Conservation (phyloP, 2,329 filamentous ascomycete species). For the Fusarium palustre region DNA sequence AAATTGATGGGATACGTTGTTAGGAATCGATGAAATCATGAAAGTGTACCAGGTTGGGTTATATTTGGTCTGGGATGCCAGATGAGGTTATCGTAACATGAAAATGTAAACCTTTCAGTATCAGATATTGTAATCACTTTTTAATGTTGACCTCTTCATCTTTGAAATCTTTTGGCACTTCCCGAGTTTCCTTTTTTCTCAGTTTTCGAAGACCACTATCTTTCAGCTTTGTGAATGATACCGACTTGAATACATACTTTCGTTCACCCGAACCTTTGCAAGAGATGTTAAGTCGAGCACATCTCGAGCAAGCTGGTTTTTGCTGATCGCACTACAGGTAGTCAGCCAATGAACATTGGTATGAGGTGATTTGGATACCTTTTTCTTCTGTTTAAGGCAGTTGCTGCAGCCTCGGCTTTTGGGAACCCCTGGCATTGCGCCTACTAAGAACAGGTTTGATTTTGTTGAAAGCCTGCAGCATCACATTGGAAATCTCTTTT, state of each 20-base stretch:
- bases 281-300: constrained; percentile 56
- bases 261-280: constrained; percentile 61
- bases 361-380: constrained; percentile 50
- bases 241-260: constrained; percentile 61
- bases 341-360: background rate
- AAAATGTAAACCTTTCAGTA: background rate
- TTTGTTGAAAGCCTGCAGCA: no score
- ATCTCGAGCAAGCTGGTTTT: constrained; percentile 59
- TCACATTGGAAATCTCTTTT: background rate
- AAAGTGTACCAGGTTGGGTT: background rate
- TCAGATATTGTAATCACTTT: background rate
- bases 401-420: constrained; percentile 61
- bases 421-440: constrained; percentile 62
- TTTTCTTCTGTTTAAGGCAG: constrained; percentile 65
- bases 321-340: constrained; percentile 59
- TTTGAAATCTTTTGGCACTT: background rate
- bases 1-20: background rate
- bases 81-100: background rate
- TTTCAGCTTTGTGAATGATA: constrained; percentile 41
- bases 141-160: background rate
- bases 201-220: background rate
- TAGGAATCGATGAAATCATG: background rate
- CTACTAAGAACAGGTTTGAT: background rate
- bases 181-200: background rate
- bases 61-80: no score